Evolutionary conservation across 768 basidiomycete species (phyloP).

Genomic region (Tephrocybe rancida): DNA sequence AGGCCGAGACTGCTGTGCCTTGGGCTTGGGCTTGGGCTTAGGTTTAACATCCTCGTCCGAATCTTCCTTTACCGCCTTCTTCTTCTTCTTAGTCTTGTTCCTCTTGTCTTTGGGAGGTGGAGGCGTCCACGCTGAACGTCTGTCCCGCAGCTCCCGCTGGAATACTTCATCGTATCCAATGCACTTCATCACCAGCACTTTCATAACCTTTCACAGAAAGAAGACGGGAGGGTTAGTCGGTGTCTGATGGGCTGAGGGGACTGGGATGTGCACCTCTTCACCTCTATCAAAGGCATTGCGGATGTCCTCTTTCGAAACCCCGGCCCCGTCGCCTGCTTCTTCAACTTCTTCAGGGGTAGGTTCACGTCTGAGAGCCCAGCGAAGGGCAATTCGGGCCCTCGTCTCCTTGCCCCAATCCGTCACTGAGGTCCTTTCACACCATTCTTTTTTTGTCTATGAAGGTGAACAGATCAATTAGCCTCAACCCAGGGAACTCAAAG

Average conservation of each 20-base stretch:
- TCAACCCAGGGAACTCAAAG: not conserved
- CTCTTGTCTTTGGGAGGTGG: not conserved
- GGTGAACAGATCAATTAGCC: not conserved
- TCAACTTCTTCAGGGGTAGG: slow-evolving; percentile 27
- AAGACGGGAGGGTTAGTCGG: not conserved
- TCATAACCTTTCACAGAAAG: slow-evolving; percentile 23
- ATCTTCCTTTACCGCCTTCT: too few relatives aligned
- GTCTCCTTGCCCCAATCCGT: slow-evolving; percentile 27
- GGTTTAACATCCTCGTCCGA: too few relatives aligned
- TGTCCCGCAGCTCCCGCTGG: slow-evolving; percentile 32
- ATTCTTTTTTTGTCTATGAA: slow-evolving; percentile 12
- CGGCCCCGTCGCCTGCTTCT: not conserved
- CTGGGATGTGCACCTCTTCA: slow-evolving; percentile 26
- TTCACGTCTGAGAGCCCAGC: slow-evolving; percentile 23
- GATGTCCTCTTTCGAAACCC: slow-evolving; percentile 27
- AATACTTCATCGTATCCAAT: slow-evolving; percentile 39
- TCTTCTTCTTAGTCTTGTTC: not conserved
- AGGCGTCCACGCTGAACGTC: slow-evolving; percentile 16
- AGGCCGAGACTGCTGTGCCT: too few relatives aligned
- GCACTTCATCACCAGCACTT: slow-evolving; percentile 40
- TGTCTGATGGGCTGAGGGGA: slow-evolving; percentile 4
- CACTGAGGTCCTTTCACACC: slow-evolving; percentile 25
- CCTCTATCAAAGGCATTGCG: slow-evolving; percentile 27
- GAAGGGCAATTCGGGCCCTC: slow-evolving; percentile 28
- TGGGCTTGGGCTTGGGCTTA: too few relatives aligned